Evolutionary conservation across 768 basidiomycete species (phyloP).

Genomic region (Rhodotorula diobovata): DNA sequence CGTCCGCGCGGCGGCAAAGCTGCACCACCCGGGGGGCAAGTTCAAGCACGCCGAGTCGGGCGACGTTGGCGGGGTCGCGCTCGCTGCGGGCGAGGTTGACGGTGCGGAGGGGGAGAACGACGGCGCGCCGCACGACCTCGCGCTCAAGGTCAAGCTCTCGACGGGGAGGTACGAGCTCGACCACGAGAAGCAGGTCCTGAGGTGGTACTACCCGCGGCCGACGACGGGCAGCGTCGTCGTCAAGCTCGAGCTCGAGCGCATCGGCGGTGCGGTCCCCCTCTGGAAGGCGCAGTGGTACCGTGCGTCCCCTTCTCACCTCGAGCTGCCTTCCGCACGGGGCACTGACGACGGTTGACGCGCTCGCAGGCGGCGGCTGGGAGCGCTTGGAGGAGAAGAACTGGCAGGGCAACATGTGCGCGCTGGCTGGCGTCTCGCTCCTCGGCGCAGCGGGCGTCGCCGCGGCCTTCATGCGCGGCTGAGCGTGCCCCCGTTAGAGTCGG

Average conservation of each 20-base stretch:
- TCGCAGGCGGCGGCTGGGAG: conserved; percentile 7
- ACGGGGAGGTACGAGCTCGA: conserved; percentile 54
- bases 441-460: conserved; percentile 5
- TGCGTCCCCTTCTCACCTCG: background rate
- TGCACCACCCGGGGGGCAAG: background rate
- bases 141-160: conserved; percentile 47
- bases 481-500: background rate
- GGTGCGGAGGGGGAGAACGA: background rate
- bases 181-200: conserved; percentile 52
- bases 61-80: background rate
- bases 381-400: background rate
- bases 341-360: background rate
- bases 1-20: conserved; percentile 5
- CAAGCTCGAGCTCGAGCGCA: conserved; percentile 52
- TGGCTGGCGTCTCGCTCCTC: conserved; percentile 7
- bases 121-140: conserved; percentile 38
- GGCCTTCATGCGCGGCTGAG: conserved; percentile 8
- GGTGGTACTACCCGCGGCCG: conserved; percentile 54
- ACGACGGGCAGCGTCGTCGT: conserved; percentile 44
- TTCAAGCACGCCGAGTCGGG: conserved; percentile 21
- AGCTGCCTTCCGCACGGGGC: background rate
- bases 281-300: conserved; percentile 34
- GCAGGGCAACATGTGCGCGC: background rate
- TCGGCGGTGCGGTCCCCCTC: conserved; percentile 50
- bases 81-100: background rate